Conservation (phyloP, 2,329 filamentous ascomycete species). For the Penicillium frequentans region DNA sequence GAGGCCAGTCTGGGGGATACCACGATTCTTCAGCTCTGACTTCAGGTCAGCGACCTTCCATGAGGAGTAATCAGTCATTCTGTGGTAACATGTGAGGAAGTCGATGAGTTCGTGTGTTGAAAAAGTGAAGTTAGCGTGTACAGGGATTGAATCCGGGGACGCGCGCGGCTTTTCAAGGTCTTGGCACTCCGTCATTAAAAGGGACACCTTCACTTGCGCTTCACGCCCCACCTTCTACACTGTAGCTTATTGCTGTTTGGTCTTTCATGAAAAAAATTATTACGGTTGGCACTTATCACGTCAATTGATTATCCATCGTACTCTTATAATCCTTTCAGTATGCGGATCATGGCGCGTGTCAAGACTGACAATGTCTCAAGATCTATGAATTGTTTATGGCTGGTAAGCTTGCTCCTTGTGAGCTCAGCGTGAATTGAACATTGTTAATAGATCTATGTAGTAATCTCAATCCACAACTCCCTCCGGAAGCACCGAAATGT, state of each 20-base stretch:
- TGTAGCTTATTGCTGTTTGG: slow-evolving; percentile 6
- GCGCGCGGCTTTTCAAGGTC: slow-evolving; percentile 3
- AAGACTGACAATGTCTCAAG: no score
- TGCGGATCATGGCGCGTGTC: no score
- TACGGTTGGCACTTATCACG: no score
- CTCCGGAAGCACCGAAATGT: slow-evolving; percentile 61
- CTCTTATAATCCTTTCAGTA: no score
- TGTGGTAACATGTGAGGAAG: slow-evolving; percentile 14
- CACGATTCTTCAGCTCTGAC: slow-evolving; percentile 70
- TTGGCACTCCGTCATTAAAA: not conserved
- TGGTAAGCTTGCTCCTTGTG: no score
- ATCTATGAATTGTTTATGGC: no score
- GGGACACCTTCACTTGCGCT: not conserved
- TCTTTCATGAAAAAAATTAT: no score
- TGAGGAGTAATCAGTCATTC: slow-evolving; percentile 56
- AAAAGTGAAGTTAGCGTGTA: not conserved
- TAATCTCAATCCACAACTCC: slow-evolving; percentile 58
- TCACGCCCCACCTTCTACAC: not conserved
- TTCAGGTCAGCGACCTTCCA: slow-evolving; percentile 75
- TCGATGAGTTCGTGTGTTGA: not conserved
- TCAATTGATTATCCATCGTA: no score
- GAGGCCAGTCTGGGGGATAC: slow-evolving; percentile 67
- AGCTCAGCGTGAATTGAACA: no score
- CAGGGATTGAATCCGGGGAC: slow-evolving; percentile 20
- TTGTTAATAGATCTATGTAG: no score